Evolutionary conservation across 83 land plant species (phyloP).

Genomic region (Thuja plicata): DNA sequence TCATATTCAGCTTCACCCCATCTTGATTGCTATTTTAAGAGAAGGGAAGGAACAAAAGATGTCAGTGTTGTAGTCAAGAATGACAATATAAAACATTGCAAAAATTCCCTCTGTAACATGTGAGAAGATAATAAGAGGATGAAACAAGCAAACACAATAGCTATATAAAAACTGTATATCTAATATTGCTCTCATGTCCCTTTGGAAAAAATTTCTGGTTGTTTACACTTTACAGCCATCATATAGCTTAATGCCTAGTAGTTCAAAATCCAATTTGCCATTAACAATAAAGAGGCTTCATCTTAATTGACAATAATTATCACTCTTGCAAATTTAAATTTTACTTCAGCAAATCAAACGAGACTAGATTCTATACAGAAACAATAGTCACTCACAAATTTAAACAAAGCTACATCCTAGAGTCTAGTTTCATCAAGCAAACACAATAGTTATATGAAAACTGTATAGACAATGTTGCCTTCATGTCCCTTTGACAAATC

Average conservation of each 20-base stretch:
- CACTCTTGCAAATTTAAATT: no score
- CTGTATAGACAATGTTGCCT: neutral
- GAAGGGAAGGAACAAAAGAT: neutral
- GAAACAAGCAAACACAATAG: neutral
- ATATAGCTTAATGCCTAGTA: neutral
- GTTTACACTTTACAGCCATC: constrained; percentile 5
- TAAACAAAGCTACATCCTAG: no score
- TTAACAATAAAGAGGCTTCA: neutral
- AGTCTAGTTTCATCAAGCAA: no score
- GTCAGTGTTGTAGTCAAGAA: neutral
- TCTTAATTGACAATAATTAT: no score
- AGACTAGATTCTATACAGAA: neutral
- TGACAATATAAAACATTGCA: neutral
- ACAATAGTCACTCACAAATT: no score
- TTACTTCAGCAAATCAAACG: no score
- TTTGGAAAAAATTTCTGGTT: neutral
- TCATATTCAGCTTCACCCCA: constrained; percentile 75
- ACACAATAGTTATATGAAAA: neutral
- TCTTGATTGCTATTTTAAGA: constrained; percentile 50
- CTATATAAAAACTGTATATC: neutral
- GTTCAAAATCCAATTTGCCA: neutral
- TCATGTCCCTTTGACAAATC: neutral
- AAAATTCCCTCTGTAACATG: neutral
- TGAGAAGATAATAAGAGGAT: neutral
- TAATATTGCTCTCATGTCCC: neutral